These are phyloP conservation scores for Ceratobasidium theobromae DNA, from an alignment of 1,284 basidiomycete genomes.

Conservation along the genomic window DNA sequence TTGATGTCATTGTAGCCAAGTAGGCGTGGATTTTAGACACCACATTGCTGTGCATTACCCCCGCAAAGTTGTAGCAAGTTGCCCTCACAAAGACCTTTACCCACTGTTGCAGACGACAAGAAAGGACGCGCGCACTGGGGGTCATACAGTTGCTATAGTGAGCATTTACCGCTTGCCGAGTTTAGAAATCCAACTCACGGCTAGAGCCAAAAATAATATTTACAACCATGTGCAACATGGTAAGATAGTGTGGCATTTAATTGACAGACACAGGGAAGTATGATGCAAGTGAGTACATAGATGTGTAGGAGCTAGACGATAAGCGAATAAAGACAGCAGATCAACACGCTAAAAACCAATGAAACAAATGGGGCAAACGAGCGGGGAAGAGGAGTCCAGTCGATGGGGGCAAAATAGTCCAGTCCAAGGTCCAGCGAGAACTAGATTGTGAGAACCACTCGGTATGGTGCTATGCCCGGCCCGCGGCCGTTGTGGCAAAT, in stretches of 20 bases:
- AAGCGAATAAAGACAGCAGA: slow-evolving; percentile 13
- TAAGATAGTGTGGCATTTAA: slow-evolving; percentile 3
- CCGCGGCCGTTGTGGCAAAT: background rate
- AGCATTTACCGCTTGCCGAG: too few species aligned
- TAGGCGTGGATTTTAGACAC: too few species aligned
- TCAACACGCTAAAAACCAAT: background rate
- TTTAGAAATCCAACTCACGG: background rate
- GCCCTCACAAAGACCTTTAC: too few species aligned
- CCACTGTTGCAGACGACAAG: too few species aligned
- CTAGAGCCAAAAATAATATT: background rate
- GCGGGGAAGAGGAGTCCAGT: background rate
- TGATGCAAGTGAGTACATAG: slow-evolving; percentile 26
- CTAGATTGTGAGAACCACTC: background rate
- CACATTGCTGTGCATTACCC: too few species aligned
- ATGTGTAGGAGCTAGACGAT: slow-evolving; percentile 20
- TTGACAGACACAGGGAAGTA: background rate
- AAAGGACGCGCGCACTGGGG: too few species aligned
- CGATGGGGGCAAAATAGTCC: background rate
- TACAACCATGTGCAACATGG: slow-evolving; percentile 1
- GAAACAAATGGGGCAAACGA: background rate
- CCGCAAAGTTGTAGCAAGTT: too few species aligned
- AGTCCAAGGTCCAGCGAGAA: background rate
- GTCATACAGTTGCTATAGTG: too few species aligned
- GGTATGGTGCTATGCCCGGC: background rate
- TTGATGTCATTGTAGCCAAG: too few species aligned